Percentiles rank a stretch among this genome's conserved stretches.
Conservation (phyloP, 2,329 filamentous ascomycete species). For the Leptographium wingfieldii region DNA sequence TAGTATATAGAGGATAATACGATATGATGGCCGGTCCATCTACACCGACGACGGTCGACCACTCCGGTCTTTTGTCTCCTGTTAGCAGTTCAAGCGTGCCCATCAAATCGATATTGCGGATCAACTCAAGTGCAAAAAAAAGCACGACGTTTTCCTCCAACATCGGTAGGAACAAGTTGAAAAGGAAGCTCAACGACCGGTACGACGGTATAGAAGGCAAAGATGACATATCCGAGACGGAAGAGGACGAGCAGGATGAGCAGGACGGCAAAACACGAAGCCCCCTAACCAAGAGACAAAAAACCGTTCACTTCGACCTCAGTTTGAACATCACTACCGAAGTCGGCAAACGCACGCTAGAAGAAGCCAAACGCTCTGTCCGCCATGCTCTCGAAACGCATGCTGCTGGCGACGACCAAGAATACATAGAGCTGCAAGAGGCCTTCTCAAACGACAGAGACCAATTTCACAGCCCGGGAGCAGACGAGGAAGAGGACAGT, state of each 20-base stretch:
- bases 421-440: conserved; percentile 3
- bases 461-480: conserved; percentile 25
- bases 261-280: conserved; percentile 14
- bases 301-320: conserved; percentile 44
- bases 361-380: conserved; percentile 43
- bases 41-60: neutral
- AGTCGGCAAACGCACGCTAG: conserved; percentile 33
- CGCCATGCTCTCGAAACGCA: conserved; percentile 44
- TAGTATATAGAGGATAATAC: neutral
- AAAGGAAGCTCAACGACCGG: conserved; percentile 8
- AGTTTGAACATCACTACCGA: conserved; percentile 44
- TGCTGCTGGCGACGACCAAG: conserved; percentile 30
- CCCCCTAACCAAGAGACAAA: conserved; percentile 40
- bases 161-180: neutral
- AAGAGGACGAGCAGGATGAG: neutral
- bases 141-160: neutral
- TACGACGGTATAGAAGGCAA: neutral
- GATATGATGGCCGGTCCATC: neutral
- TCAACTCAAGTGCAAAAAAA: neutral
- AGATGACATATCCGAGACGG: neutral
- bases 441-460: conserved; percentile 39
- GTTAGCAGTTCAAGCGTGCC: neutral
- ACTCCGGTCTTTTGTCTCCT: neutral
- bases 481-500: conserved; percentile 31
- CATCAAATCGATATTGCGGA: conserved; percentile 11